These are phyloP conservation scores for Fusarium neocosmosporiellum DNA, from an alignment of 2,329 filamentous ascomycete genomes.

Conservation along the genomic window DNA sequence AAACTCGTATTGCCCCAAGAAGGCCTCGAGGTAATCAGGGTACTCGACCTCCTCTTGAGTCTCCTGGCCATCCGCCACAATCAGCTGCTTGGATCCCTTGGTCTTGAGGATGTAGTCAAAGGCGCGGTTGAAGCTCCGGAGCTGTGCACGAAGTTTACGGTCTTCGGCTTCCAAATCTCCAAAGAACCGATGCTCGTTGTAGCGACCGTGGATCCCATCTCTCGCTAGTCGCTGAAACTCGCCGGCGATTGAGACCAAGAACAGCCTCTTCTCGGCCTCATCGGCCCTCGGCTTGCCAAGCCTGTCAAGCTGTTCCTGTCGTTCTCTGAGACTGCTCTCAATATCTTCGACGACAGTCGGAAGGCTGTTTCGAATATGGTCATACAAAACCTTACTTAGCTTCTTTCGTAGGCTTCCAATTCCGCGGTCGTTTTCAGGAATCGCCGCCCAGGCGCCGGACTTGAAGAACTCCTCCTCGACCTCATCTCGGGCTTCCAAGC, in stretches of 20 bases:
- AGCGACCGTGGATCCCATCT: conserved; percentile 45
- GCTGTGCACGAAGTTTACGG: conserved; percentile 45
- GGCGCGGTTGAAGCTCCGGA: conserved; percentile 46
- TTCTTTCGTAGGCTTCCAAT: conserved; percentile 48
- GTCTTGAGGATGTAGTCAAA: conserved; percentile 44
- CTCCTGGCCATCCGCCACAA: conserved; percentile 12
- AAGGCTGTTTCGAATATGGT: conserved; percentile 43
- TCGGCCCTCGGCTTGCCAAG: conserved; percentile 39
- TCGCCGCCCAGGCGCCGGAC: conserved; percentile 40
- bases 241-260: conserved; percentile 50
- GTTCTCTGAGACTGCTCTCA: conserved; percentile 34
- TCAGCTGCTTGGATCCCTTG: conserved; percentile 37
- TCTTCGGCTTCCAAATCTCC: conserved; percentile 27
- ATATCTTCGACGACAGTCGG: conserved; percentile 44
- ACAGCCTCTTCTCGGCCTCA: conserved; percentile 44
- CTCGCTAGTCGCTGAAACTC: conserved; percentile 48
- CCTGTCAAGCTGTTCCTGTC: conserved; percentile 27
- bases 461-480: conserved; percentile 49
- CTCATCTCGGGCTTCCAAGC: conserved; percentile 43
- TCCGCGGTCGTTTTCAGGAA: conserved; percentile 46
- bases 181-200: conserved; percentile 52
- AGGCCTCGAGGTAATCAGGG: conserved; percentile 44
- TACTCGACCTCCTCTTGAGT: not conserved
- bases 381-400: conserved; percentile 47
- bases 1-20: conserved; percentile 47